Conservation (phyloP, 441 rosid genomes). For the Metrosideros polymorpha region DNA sequence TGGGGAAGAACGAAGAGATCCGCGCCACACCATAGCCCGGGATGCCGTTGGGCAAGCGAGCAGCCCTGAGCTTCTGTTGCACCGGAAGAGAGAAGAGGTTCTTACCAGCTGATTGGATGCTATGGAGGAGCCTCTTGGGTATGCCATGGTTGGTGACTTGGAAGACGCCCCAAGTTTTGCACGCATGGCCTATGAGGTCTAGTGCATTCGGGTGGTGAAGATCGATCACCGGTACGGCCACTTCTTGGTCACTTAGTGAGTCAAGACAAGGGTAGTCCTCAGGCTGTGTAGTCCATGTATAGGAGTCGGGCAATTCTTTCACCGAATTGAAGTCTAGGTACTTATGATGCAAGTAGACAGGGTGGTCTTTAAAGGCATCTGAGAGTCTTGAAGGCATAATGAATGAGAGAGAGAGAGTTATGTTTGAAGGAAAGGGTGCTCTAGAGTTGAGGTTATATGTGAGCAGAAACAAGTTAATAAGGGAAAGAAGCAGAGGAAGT, state of each 20-base stretch:
- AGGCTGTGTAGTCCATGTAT: conserved; percentile 14
- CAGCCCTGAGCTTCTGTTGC: conserved; percentile 21
- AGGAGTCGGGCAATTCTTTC: conserved; percentile 27
- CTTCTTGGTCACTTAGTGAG: background rate
- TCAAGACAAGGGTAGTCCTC: background rate
- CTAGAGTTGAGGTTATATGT: background rate
- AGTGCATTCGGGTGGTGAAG: conserved; percentile 7
- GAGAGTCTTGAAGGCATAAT: background rate
- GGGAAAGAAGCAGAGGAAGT: background rate
- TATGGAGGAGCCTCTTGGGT: conserved; percentile 22
- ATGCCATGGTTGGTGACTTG: conserved; percentile 35
- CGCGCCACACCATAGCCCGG: conserved; percentile 37
- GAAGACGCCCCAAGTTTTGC: conserved; percentile 41
- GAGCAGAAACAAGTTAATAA: background rate
- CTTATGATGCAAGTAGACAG: conserved; percentile 3
- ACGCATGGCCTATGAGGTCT: conserved; percentile 19
- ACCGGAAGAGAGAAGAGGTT: conserved; percentile 29
- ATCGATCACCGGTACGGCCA: conserved; percentile 23
- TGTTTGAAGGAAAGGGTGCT: background rate
- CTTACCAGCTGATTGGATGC: conserved; percentile 18
- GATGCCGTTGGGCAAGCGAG: conserved; percentile 23
- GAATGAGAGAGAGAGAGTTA: background rate
- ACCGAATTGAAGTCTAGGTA: conserved; percentile 22
- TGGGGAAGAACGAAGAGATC: conserved; percentile 36
- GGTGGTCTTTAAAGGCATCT: conserved; percentile 9